Base-by-base conservation (phyloP, 2,329 filamentous ascomycete genomes). In the Botryotinia calthae region DNA sequence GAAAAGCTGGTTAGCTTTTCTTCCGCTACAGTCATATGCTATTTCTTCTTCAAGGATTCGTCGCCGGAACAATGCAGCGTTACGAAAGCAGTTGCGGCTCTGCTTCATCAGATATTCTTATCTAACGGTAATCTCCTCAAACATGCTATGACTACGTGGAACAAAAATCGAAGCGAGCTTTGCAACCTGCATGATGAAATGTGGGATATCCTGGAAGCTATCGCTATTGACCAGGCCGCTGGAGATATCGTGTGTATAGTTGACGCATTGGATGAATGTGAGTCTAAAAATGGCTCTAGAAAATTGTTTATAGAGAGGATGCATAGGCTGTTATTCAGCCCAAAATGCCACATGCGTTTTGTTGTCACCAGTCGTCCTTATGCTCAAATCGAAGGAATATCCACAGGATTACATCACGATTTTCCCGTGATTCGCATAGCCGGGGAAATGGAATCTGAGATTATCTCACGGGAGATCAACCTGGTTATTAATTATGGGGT, bases 381-480 rank as follows among this genome's bases (percentile, higher is more conserved):
- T 40, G 8, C 16, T 9, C 22, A 64, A 22, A 73, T 70, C 22
- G 31, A 73, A 25, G 12, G 25, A 20, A 44, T 61, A 34, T n/a
- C 70, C 16, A 65, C 31, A 18, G 22, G 65, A 25, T 34, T 67
- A 5, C 25, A 34, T 28, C 31, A 10, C 6, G 28, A n/a, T 44
- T 40, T 56, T 20, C 59, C 44, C 28, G 42, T 51, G 22, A 65
- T 73, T 8, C 72, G 37, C 28, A 46, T 73, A 16, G 44, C 66
- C 44, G 66, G 72, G 10, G 66, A 73, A 59, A 28, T 42, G 34
- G 37, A 70, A 28, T 63, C 42, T 22, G 62, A 72, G 25, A 58
- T 46, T 14, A 74, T 74, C 28, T 64, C 56, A 22, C 51, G 18
- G n/a, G 72, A 74, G 20, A 72, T 74, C 10, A 72, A 74, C 10